Conservation (phyloP, 495 filamentous ascomycete genomes). For the Penicillium cinerascens region DNA sequence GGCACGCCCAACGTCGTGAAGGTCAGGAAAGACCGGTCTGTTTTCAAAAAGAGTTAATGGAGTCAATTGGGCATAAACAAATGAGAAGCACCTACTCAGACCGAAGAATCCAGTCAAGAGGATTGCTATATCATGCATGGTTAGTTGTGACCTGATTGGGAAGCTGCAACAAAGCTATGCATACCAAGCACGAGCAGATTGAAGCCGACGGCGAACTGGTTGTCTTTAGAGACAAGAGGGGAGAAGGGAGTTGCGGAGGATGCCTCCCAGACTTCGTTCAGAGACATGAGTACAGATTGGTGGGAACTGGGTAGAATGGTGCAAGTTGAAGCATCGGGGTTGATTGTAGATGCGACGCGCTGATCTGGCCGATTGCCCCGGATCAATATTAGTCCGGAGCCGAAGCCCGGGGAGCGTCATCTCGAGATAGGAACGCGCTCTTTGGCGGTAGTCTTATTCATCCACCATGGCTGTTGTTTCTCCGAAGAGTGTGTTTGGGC, state of each 20-base stretch:
- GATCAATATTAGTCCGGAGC: conserved; percentile 12
- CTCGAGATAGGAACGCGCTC: conserved; percentile 1
- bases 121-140: conserved; percentile 40
- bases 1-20: conserved; percentile 78
- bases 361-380: conserved; percentile 16
- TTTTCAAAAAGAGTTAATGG: conserved; percentile 11
- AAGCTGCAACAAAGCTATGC: conserved; percentile 12
- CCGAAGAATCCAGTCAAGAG: conserved; percentile 70
- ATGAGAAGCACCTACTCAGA: conserved; percentile 61
- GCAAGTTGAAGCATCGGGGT: neutral
- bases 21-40: conserved; percentile 82
- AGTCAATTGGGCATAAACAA: neutral
- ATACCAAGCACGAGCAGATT: conserved; percentile 66
- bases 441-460: neutral
- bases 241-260: conserved; percentile 78
- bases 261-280: conserved; percentile 86
- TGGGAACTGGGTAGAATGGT: neutral
- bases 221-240: conserved; percentile 75
- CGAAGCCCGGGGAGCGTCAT: conserved; percentile 12
- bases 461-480: conserved; percentile 20
- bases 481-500: conserved; percentile 19
- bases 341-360: conserved; percentile 4
- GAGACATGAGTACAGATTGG: conserved; percentile 50
- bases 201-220: conserved; percentile 81
- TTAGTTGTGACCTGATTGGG: conserved; percentile 18